phyloP scores from a whole-genome alignment of 2,329 filamentous ascomycete species.

The Myriosclerotinia duriaeana region DNA sequence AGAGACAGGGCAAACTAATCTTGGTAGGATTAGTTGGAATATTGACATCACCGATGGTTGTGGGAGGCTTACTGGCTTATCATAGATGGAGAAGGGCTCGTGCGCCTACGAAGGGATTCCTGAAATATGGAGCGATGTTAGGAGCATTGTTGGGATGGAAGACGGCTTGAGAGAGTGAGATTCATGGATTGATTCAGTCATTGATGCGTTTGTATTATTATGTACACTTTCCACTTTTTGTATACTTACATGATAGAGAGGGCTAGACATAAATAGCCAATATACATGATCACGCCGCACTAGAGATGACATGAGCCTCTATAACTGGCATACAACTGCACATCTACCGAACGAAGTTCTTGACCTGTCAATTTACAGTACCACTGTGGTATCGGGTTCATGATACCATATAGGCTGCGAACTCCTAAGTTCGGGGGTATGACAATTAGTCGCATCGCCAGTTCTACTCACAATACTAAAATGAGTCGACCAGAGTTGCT shows the following conservation, averaged over 20 bases:
- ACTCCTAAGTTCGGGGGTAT: too few relatives aligned
- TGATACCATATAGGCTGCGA: too few relatives aligned
- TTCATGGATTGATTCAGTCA: background rate
- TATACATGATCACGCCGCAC: background rate
- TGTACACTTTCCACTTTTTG: constrained; percentile 10
- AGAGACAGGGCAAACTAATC: constrained; percentile 57
- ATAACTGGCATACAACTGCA: too few relatives aligned
- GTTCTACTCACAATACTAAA: too few relatives aligned
- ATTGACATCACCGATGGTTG: constrained; percentile 28
- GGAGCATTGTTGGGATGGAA: constrained; percentile 12
- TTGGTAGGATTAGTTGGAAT: constrained; percentile 29
- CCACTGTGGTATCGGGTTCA: too few relatives aligned
- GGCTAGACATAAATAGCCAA: background rate
- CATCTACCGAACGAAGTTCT: too few relatives aligned
- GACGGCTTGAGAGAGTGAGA: background rate
- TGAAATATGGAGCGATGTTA: background rate
- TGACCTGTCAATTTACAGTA: too few relatives aligned
- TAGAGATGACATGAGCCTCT: background rate
- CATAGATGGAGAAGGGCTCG: constrained; percentile 27
- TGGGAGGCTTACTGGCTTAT: constrained; percentile 29
- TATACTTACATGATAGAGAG: background rate
- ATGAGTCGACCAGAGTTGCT: too few relatives aligned
- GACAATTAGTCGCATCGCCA: too few relatives aligned
- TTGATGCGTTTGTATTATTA: background rate
- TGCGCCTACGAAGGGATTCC: background rate